A percentile compares a stretch with the other conserved stretches of the same genome.
Conservation (phyloP, 768 basidiomycete genomes). For the Heimioporus sp. region DNA sequence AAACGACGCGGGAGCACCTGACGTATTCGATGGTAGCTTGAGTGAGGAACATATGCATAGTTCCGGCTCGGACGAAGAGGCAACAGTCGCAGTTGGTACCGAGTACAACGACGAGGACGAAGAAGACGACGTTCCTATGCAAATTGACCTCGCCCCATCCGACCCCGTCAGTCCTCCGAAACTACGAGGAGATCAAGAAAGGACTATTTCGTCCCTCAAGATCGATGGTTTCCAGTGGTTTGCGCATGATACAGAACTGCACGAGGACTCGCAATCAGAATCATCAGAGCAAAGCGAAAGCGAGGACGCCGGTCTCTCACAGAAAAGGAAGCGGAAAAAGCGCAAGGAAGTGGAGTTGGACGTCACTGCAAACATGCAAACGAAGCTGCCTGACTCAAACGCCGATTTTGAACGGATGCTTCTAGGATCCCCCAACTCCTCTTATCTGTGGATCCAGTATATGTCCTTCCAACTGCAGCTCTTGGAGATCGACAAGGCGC, state of each 20-base stretch:
- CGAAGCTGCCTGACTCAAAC: conserved; percentile 82
- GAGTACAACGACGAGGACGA: conserved; percentile 17
- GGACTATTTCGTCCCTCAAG: conserved; percentile 39
- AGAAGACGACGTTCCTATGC: conserved; percentile 17
- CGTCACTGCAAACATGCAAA: conserved; percentile 85
- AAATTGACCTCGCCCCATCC: conserved; percentile 3
- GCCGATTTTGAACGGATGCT: conserved; percentile 93
- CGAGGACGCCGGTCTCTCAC: conserved; percentile 12
- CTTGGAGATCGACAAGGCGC: conserved; percentile 94
- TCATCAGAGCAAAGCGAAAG: conserved; percentile 43
- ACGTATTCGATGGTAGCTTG: conserved; percentile 11
- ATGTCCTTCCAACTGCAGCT: conserved; percentile 98
- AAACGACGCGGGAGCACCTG: conserved; percentile 11
- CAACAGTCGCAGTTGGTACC: conserved; percentile 10
- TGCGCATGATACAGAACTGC: conserved; percentile 33
- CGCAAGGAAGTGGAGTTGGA: conserved; percentile 76
- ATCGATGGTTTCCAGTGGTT: conserved; percentile 77
- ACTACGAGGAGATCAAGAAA: neutral
- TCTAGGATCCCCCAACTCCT: conserved; percentile 93
- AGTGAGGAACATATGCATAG: conserved; percentile 6
- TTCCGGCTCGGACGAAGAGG: conserved; percentile 20
- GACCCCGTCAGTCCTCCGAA: neutral
- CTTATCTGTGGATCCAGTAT: conserved; percentile 97
- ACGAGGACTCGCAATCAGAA: conserved; percentile 40
- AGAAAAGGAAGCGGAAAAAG: conserved; percentile 65